Evolutionary conservation across 2,329 filamentous ascomycete species (phyloP), one percentile per base, ranked within the genome.

Genomic region (Zasmidium cellare): DNA sequence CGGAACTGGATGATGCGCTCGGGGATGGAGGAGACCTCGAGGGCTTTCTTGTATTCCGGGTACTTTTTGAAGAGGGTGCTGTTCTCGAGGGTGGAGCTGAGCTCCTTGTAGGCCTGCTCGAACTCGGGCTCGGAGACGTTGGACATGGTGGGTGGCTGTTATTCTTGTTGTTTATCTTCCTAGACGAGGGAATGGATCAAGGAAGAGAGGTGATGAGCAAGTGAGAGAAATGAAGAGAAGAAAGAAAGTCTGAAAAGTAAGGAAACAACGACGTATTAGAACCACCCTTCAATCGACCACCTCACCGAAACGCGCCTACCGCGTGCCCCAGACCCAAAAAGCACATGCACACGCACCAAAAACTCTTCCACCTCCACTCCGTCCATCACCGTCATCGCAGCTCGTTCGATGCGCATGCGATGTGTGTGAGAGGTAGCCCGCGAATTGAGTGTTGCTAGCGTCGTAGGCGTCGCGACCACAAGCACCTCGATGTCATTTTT

Each of bases 1-100:
- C 94, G 89, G 88, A 99, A 99, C 80, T 97, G 92, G 76, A 97
- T 90, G 73, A 97, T 79, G 66, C 94, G 92, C 85, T 99, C 94
- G 57, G 94, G 94, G 72, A 97, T 87, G 68, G 93, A 87, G 74
- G 88, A 88, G 69, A 99, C 87, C 73, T 89, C 83, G 69, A 97
- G 89, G 59, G 93, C 94, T 70, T 87, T 96, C 78, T 87, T 88
- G 87, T 94, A 97, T 79, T 97, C 92, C 68, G 93, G 94, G 81
- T 96, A 87, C 82, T 96, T 89, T 77, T 92, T 76, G 84, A 97
- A 97, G 67, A 99, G 89, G 63, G 87, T 87, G 78, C 89, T 94
- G 83, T 92, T 87, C 81, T 97, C 92, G 74, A 99, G 91, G 62
- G 92, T 96, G 73, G 89, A 94, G 77, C 84, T 90, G 68, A 99